Conservation (phyloP, 1,139 yeast species). For the Yamadazyma sp. region DNA sequence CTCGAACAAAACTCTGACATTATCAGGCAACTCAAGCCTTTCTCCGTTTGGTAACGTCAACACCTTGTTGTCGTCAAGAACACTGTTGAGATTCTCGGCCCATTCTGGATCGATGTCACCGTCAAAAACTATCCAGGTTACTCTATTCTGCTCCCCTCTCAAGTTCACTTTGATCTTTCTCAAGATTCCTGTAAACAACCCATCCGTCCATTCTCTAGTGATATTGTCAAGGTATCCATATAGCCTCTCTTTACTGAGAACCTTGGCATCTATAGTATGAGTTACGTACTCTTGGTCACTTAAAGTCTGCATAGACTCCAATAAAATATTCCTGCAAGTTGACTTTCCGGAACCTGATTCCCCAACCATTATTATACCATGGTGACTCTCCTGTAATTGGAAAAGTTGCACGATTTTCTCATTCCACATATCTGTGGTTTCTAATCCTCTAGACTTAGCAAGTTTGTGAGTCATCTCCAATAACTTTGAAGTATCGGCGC, state of each 20-base stretch:
- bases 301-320: slow-evolving; percentile 40
- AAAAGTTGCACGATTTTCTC: slow-evolving; percentile 62
- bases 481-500: slow-evolving; percentile 16
- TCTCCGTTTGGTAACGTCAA: slow-evolving; percentile 91
- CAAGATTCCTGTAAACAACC: slow-evolving; percentile 69
- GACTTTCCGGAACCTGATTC: slow-evolving; percentile 77
- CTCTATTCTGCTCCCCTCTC: slow-evolving; percentile 56
- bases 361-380: slow-evolving; percentile 84
- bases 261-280: slow-evolving; percentile 72
- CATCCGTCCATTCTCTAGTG: slow-evolving; percentile 94
- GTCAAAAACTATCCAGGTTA: slow-evolving; percentile 83
- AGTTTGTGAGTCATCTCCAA: slow-evolving; percentile 9
- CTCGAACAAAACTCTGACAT: slow-evolving; percentile 73
- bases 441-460: slow-evolving; percentile 21
- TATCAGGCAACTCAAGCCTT: slow-evolving; percentile 63
- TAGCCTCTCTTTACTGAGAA: slow-evolving; percentile 60
- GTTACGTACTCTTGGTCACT: slow-evolving; percentile 38
- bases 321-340: slow-evolving; percentile 48
- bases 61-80: slow-evolving; percentile 81
- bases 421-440: slow-evolving; percentile 42
- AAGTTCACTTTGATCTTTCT: slow-evolving; percentile 59
- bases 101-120: slow-evolving; percentile 95
- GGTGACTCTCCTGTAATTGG: slow-evolving; percentile 64
- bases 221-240: slow-evolving; percentile 73
- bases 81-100: slow-evolving; percentile 91